Evolutionary conservation across 805 yeast species (phyloP), one percentile per base, ranked within the genome.

Genomic region (Diddensiella caesifluorescens): DNA sequence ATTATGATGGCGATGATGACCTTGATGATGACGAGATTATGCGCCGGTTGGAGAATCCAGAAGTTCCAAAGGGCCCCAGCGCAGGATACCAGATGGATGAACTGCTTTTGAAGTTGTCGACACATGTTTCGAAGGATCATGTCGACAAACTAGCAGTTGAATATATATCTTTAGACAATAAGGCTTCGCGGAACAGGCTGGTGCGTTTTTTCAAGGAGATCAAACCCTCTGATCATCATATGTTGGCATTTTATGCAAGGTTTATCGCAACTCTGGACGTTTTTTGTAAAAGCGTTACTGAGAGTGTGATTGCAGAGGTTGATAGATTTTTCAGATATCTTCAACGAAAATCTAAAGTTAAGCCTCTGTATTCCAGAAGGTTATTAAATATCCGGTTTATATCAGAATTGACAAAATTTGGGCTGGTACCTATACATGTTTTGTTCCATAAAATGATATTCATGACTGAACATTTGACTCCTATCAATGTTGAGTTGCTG

Each of bases 391-490:
- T 84, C 27, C 68, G 71, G 18, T 81, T 83, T 51, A 79, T 84
- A 50, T 66, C 78, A 37, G 96, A 89, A 54, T 65, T 88, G 63
- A 75, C 82, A 23, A 86, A 84, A 56, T 88, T 88, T 58, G 77
- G 74, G 50, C 60, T 87, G 46, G 68, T 87, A 12, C 90, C 95
- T 0, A 64, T 70, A n/a, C 80, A 78, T 59, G 69, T 80, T 44
- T 67, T 80, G 9, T 82, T 86, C 56, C 89, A 87, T 59, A 83
- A 81, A 55, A 70, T 88, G 35, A 69, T 86, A 52, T 63, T 71
- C 1, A 63, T 85, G 49, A 73, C 83, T 1, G 53, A 76, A 41
- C 72, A 73, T 39, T 52, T 77, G 26, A 67, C 71, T 4, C 67
- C 71, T 0, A 72, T 73, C 46, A 84, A 82, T 56, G 71, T 84